Percentiles rank a stretch among this genome's conserved stretches.
phyloP scores from a whole-genome alignment of 2,329 filamentous ascomycete species.

The Hymenoscyphus fructigenus region DNA sequence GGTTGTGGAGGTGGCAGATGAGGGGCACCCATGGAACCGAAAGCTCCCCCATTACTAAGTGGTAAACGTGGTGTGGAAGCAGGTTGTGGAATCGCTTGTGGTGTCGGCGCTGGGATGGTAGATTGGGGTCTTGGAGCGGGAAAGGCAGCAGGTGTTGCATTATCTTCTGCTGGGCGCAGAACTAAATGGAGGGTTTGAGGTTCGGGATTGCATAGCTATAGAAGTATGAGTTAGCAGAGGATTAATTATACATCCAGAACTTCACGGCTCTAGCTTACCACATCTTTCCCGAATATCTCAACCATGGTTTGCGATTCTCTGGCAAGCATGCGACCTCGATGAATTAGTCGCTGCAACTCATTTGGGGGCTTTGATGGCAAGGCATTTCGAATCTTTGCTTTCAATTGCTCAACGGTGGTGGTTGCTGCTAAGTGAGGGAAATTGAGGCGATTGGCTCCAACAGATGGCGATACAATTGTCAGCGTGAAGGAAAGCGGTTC shows the following conservation, averaged over 20 bases:
- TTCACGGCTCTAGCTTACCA: conserved; percentile 27
- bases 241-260: conserved; percentile 8
- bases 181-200: conserved; percentile 56
- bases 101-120: conserved; percentile 1
- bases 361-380: conserved; percentile 51
- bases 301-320: conserved; percentile 56
- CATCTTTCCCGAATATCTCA: conserved; percentile 56
- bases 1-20: conserved; percentile 16
- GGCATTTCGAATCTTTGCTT: conserved; percentile 55
- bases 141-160: conserved; percentile 18
- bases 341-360: conserved; percentile 59
- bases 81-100: conserved; percentile 4
- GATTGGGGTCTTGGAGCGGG: conserved; percentile 3
- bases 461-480: conserved; percentile 59
- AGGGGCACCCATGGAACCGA: conserved; percentile 12
- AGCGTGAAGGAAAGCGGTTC: conserved; percentile 48
- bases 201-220: conserved; percentile 45
- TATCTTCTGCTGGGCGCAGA: conserved; percentile 41
- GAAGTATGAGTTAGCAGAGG: conserved; percentile 12
- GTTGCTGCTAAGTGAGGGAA: conserved; percentile 49
- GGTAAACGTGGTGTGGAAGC: neutral
- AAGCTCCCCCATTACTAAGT: neutral
- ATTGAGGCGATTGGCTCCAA: conserved; percentile 48
- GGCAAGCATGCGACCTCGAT: conserved; percentile 56
- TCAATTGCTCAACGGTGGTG: conserved; percentile 57